phyloP scores from a whole-genome alignment of 2,329 filamentous ascomycete genomes.

The Ploettnerulaceae sp. region DNA sequence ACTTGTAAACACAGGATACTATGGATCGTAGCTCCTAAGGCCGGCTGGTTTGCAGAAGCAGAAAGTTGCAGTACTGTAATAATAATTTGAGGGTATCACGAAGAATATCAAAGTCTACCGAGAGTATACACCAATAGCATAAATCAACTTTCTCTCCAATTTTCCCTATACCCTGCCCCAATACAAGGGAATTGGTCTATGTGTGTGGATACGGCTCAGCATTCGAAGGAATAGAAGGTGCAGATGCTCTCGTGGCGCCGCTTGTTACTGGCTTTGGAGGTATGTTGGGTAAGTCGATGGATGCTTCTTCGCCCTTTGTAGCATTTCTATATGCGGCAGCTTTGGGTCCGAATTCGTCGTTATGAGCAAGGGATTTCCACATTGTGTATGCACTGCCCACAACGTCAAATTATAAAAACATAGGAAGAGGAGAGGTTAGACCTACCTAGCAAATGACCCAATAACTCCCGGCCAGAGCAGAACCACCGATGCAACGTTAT shows the following conservation, averaged over 20 bases:
- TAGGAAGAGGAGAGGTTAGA: conserved; percentile 1
- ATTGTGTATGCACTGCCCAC: conserved; percentile 34
- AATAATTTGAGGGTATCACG: no score
- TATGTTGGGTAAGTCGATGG: conserved; percentile 8
- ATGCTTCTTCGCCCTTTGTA: conserved; percentile 17
- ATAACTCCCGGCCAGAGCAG: conserved; percentile 50
- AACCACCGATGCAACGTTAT: conserved; percentile 46
- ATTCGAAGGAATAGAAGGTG: neutral
- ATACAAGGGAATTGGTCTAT: neutral
- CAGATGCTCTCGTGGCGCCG: neutral
- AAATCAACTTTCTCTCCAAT: no score
- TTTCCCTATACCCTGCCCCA: no score
- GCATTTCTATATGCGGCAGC: conserved; percentile 18
- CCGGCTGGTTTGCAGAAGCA: no score
- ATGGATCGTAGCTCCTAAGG: no score
- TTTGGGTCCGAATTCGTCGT: conserved; percentile 32
- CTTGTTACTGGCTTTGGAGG: neutral
- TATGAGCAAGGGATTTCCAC: conserved; percentile 34
- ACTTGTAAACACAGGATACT: no score
- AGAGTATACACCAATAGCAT: no score
- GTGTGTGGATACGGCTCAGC: conserved; percentile 2
- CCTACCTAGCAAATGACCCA: conserved; percentile 43
- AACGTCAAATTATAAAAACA: neutral
- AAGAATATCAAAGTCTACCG: no score
- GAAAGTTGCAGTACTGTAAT: no score